phyloP scores from a whole-genome alignment of 352 stramenopile species.

The Pilasporangium apinafurcum region DNA sequence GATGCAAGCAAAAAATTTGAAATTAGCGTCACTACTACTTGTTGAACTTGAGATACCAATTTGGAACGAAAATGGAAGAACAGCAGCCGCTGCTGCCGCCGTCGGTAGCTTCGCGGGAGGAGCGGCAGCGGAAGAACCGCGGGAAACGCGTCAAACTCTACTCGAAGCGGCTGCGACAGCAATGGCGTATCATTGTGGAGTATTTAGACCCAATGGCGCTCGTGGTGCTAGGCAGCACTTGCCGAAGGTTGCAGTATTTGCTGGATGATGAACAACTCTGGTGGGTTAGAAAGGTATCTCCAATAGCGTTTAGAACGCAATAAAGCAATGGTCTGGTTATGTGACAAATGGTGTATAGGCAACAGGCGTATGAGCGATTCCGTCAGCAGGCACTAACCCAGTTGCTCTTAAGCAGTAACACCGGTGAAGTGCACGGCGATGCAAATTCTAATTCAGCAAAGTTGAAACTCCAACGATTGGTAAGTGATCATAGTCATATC shows the following conservation, averaged over 20 bases:
- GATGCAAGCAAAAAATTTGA: no score
- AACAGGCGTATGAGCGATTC: slow-evolving; percentile 19
- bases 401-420: slow-evolving; percentile 11
- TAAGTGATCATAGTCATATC: slow-evolving; percentile 3
- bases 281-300: slow-evolving; percentile 7
- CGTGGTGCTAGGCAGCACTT: slow-evolving; percentile 25
- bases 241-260: slow-evolving; percentile 27
- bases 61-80: background rate
- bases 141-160: slow-evolving; percentile 47
- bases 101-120: slow-evolving; percentile 19
- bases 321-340: background rate
- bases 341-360: slow-evolving; percentile 10
- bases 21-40: no score
- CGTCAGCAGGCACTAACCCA: slow-evolving; percentile 20
- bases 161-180: slow-evolving; percentile 44
- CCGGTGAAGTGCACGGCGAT: background rate
- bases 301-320: background rate
- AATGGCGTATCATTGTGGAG: slow-evolving; percentile 27
- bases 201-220: slow-evolving; percentile 31
- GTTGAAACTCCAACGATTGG: slow-evolving; percentile 35
- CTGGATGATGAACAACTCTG: slow-evolving; percentile 35
- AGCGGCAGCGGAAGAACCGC: slow-evolving; percentile 32
- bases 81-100: slow-evolving; percentile 8
- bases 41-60: no score
- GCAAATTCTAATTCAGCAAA: slow-evolving; percentile 4